These are phyloP conservation scores for Drechmeria coniospora DNA, from an alignment of 2,329 filamentous ascomycete species.

Conservation along the genomic window DNA sequence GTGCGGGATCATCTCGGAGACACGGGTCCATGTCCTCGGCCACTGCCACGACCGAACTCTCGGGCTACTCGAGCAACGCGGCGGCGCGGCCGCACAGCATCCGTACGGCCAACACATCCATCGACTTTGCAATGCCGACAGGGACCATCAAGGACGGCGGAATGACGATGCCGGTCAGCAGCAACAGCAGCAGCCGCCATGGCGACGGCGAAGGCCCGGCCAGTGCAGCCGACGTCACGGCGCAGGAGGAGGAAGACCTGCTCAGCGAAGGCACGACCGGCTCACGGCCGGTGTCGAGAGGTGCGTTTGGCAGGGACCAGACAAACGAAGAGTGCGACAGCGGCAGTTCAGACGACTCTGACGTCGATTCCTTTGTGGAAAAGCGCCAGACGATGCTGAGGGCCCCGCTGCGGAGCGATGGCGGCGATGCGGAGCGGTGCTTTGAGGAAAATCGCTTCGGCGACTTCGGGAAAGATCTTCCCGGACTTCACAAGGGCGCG, in stretches of 20 bases:
- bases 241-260: neutral
- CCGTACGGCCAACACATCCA: slow-evolving; percentile 28
- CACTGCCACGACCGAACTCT: slow-evolving; percentile 19
- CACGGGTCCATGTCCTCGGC: slow-evolving; percentile 27
- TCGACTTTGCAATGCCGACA: slow-evolving; percentile 17
- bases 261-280: neutral
- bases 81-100: slow-evolving; percentile 24
- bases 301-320: neutral
- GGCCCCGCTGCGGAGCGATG: too few relatives aligned
- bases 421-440: slow-evolving; percentile 21
- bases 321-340: slow-evolving; percentile 4
- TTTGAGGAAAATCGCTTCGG: slow-evolving; percentile 21
- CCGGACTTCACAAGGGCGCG: slow-evolving; percentile 8
- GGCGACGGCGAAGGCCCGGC: too few relatives aligned
- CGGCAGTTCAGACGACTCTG: slow-evolving; percentile 7
- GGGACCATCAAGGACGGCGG: neutral
- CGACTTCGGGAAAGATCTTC: slow-evolving; percentile 16
- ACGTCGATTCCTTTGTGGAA: slow-evolving; percentile 18
- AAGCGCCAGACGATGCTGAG: slow-evolving; percentile 6
- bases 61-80: slow-evolving; percentile 23
- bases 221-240: slow-evolving; percentile 1
- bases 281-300: neutral
- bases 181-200: slow-evolving; percentile 1
- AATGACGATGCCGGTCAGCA: neutral
- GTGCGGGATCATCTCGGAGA: slow-evolving; percentile 11